These are phyloP conservation scores for Graphiopsis chlorocephala DNA, from an alignment of 2,329 filamentous ascomycete genomes.

Conservation along the genomic window DNA sequence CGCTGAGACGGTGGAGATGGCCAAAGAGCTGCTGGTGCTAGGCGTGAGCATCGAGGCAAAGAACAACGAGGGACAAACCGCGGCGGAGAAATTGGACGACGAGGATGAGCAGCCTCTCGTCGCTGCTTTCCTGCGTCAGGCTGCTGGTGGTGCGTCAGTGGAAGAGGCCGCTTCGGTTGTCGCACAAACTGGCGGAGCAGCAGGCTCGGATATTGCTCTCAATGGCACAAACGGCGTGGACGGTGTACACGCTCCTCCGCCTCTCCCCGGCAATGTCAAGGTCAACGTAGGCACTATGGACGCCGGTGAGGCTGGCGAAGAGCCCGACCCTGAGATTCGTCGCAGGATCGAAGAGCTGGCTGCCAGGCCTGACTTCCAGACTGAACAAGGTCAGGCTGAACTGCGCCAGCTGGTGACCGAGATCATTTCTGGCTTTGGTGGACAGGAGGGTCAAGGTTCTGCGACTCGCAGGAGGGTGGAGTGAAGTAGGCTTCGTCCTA, in stretches of 20 bases:
- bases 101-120: slow-evolving; percentile 78
- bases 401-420: slow-evolving; percentile 77
- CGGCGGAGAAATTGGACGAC: slow-evolving; percentile 72
- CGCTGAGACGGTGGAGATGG: slow-evolving; percentile 76
- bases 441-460: slow-evolving; percentile 52
- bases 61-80: slow-evolving; percentile 75
- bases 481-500: background rate
- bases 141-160: slow-evolving; percentile 28
- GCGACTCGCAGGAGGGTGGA: slow-evolving; percentile 26
- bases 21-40: slow-evolving; percentile 75
- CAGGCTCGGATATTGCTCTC: slow-evolving; percentile 29
- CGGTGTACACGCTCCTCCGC: slow-evolving; percentile 47
- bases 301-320: slow-evolving; percentile 56
- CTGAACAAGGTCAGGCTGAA: slow-evolving; percentile 73
- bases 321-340: slow-evolving; percentile 77
- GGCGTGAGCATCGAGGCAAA: slow-evolving; percentile 63
- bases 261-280: slow-evolving; percentile 71
- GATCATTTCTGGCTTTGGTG: slow-evolving; percentile 67
- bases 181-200: slow-evolving; percentile 26
- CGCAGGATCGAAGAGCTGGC: slow-evolving; percentile 87
- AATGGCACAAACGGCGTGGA: slow-evolving; percentile 32
- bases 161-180: slow-evolving; percentile 29
- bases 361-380: slow-evolving; percentile 76
- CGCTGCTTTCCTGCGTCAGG: slow-evolving; percentile 63
- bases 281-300: slow-evolving; percentile 74